A percentile compares a stretch with the other conserved stretches of the same genome.
phyloP scores from a whole-genome alignment of 164 flowering plant species.

The Cinnamomum micranthum region DNA sequence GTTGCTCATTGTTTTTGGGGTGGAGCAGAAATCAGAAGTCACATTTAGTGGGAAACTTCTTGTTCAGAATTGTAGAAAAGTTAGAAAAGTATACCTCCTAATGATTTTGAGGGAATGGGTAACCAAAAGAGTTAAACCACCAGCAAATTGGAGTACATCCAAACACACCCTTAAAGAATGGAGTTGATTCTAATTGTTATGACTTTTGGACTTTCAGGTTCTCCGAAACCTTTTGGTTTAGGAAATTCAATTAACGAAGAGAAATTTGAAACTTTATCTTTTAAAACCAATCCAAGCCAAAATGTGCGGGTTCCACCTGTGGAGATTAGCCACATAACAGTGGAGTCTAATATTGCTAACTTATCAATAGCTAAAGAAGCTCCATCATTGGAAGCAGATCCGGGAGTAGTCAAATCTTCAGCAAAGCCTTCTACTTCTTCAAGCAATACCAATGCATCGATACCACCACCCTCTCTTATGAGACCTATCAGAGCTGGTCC shows the following conservation, averaged over 20 bases:
- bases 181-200: not conserved
- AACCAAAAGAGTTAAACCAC: too few species aligned
- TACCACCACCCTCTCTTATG: constrained; percentile 26
- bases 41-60: not conserved
- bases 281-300: constrained; percentile 18
- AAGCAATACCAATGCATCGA: not conserved
- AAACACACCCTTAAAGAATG: not conserved
- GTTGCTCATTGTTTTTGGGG: not conserved
- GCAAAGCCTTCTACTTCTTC: not conserved
- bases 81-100: too few species aligned
- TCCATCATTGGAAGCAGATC: constrained; percentile 20
- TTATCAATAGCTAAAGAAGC: constrained; percentile 19
- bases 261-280: constrained; percentile 33
- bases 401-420: constrained; percentile 3
- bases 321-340: constrained; percentile 20
- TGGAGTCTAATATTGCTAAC: constrained; percentile 22
- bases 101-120: too few species aligned
- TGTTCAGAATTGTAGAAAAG: too few species aligned
- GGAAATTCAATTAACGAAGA: constrained; percentile 40
- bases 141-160: not conserved
- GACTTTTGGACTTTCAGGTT: constrained; percentile 47
- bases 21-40: not conserved
- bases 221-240: constrained; percentile 34
- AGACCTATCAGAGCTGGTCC: constrained; percentile 32
- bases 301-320: constrained; percentile 21